These are phyloP conservation scores for Boletus sensibilis DNA, from an alignment of 768 basidiomycete genomes.

Conservation along the genomic window DNA sequence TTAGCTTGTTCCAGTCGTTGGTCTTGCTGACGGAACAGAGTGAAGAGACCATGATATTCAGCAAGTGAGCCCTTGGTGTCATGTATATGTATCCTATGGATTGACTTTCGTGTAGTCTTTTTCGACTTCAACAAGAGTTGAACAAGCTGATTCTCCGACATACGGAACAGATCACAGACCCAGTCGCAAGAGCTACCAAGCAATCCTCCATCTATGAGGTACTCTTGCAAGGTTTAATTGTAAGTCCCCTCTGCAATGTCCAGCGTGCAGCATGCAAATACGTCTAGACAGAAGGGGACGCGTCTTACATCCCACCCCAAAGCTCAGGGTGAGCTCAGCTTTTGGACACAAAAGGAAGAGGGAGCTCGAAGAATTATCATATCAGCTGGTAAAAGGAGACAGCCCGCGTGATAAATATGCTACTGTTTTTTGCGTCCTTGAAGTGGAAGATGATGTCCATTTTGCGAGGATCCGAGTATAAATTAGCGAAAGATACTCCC, in stretches of 20 bases:
- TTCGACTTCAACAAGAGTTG: slow-evolving; percentile 83
- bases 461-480: slow-evolving; percentile 20
- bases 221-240: slow-evolving; percentile 73
- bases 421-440: slow-evolving; percentile 12
- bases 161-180: slow-evolving; percentile 63
- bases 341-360: slow-evolving; percentile 86
- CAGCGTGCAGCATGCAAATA: not conserved
- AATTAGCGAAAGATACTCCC: slow-evolving; percentile 19
- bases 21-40: slow-evolving; percentile 77
- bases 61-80: slow-evolving; percentile 62
- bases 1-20: slow-evolving; percentile 77
- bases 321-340: slow-evolving; percentile 80
- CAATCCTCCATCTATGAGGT: slow-evolving; percentile 73
- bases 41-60: slow-evolving; percentile 96
- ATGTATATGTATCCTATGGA: not conserved
- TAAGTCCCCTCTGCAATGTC: slow-evolving; percentile 38
- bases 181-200: slow-evolving; percentile 60
- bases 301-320: slow-evolving; percentile 78
- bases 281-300: slow-evolving; percentile 52
- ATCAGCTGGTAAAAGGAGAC: slow-evolving; percentile 35
- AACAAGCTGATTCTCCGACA: slow-evolving; percentile 73
- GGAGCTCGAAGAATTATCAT: slow-evolving; percentile 65
- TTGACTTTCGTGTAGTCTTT: slow-evolving; percentile 49
- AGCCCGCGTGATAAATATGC: slow-evolving; percentile 19
- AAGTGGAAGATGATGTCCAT: slow-evolving; percentile 12